Base-by-base conservation (phyloP, 768 basidiomycete genomes). In the Podaxis sp. region DNA sequence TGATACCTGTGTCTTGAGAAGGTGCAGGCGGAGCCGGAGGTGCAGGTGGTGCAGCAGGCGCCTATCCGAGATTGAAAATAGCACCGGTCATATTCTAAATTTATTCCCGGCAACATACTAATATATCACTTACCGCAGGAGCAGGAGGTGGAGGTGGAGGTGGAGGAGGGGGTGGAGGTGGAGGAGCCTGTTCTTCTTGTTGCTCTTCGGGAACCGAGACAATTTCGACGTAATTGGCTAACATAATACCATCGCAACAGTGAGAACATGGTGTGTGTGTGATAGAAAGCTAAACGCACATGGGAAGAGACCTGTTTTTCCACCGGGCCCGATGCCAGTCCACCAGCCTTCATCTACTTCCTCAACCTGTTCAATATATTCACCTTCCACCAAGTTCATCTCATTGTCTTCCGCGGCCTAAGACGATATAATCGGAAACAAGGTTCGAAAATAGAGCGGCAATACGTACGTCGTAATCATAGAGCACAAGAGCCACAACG, bases 341-440 rank as follows among this genome's bases (percentile, higher is more conserved):
- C 95, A 97, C 96, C 96, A 99, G 5, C 92, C 92, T 67, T 93
- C 91, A 67, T 90, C 93, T 15, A 93, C 74, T 74, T 92, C 87
- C 74, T 95, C 92, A 52, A 96, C 86, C 66, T 90, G 84, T 61
- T 89, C 86, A 54, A 97, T 86, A 39, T 87, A 74, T 70, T 96
- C 93, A 51, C 93, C 93, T 72, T 96, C 95, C 1, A 77, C 66
- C 24, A 97, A 81, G 61, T 73, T 73, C 78, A 98, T 86, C 71
- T 98, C 96, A 69, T 95, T 95, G 64, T 94, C 91, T 74, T 94
- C 93, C 11, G 87, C 80, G 15, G 90, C 91, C 86, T 90, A 49
- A 9, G 15, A 9, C 15, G 33, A 33, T 33, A n/a, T 12, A 36
- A 42, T 12, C 19, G 19, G 19, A 19, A 13, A 42, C 28, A 51